Evolutionary conservation across 2,329 filamentous ascomycete genomes (phyloP), one percentile per base, ranked within the genome.

Genomic region (Metarhizium sp.): DNA sequence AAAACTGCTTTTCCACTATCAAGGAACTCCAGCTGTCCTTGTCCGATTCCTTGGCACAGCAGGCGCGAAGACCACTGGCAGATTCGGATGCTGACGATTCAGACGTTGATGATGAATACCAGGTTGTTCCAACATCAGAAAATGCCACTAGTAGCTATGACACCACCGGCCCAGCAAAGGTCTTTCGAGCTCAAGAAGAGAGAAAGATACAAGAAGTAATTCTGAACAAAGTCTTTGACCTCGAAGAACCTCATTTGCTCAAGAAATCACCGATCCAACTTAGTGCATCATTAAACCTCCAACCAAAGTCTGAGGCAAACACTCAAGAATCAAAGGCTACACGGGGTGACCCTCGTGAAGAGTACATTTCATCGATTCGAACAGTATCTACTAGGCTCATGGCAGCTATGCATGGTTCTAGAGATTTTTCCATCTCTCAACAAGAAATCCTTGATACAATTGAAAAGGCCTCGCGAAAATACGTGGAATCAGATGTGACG

Each of bases 21-120:
- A 76, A 71, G 25, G 75, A 78, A 49, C 67, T 86, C 30, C 75
- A 78, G 52, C 66, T 86, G 14, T 86, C 83, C 4, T 77, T 86
- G 56, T 86, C 82, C 0, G 73, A 79, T 38, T 58, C 60, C 3
- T 67, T 85, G 16, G 80, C 80, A 2, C 57, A 64, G 30, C 67
- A 68, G 45, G 66, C 78, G 8, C 66, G 72, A 34, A 69, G 66
- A 50, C 67, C 69, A 1, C 61, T 66, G 8, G 63, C 66, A 13
- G 71, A 73, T 49, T 71, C 69, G 13, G 74, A 77, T 29, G 64
- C 69, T 5, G 75, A 79, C 20, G 77, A 78, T 51, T 75, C 80
- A 6, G 78, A 84, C 57, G 67, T 73, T 32, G 78, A 84, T 42
- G 78, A 82, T 55, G 80, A 83, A 14, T 78, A 81, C 56, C 73